A percentile compares a stretch with the other conserved stretches of the same genome.
Conservation (phyloP, 306 rosid species). For the Herpetospermum pedunculosum region DNA sequence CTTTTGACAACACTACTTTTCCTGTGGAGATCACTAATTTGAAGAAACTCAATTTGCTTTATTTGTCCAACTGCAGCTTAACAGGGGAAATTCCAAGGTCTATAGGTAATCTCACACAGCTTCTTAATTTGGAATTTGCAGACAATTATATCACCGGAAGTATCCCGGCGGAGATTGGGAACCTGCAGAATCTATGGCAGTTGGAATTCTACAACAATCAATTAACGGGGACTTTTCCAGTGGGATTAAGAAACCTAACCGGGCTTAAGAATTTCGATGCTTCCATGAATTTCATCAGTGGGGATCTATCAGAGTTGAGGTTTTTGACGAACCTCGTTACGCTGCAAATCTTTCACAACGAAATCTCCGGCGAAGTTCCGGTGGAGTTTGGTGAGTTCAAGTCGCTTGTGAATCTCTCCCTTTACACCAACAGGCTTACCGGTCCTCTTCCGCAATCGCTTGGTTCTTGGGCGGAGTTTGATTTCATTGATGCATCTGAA, state of each 20-base stretch:
- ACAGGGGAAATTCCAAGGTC: slow-evolving; percentile 51
- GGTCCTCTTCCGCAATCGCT: slow-evolving; percentile 63
- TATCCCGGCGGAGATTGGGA: slow-evolving; percentile 56
- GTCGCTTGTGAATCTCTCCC: slow-evolving; percentile 32
- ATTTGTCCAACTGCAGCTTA: slow-evolving; percentile 45
- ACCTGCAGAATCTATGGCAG: slow-evolving; percentile 62
- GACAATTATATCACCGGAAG: slow-evolving; percentile 43
- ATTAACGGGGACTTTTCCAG: slow-evolving; percentile 56
- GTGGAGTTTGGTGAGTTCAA: slow-evolving; percentile 63
- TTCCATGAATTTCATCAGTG: slow-evolving; percentile 39
- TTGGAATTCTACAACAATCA: slow-evolving; percentile 45
- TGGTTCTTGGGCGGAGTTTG: slow-evolving; percentile 53
- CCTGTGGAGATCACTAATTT: slow-evolving; percentile 35
- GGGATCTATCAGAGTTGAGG: slow-evolving; percentile 48
- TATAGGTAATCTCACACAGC: slow-evolving; percentile 56
- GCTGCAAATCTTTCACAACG: slow-evolving; percentile 52
- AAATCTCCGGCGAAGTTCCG: slow-evolving; percentile 49
- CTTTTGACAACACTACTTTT: slow-evolving; percentile 34
- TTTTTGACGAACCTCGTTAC: slow-evolving; percentile 30
- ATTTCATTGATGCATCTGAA: slow-evolving; percentile 67
- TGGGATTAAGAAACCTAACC: slow-evolving; percentile 41
- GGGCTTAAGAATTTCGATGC: slow-evolving; percentile 44
- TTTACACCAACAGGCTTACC: slow-evolving; percentile 48
- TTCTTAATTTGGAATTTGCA: slow-evolving; percentile 45
- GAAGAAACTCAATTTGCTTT: slow-evolving; percentile 48